Evolutionary conservation across 441 rosid species (phyloP), one percentile per base, ranked within the genome.

Genomic region (Eutrema salsugineum): DNA sequence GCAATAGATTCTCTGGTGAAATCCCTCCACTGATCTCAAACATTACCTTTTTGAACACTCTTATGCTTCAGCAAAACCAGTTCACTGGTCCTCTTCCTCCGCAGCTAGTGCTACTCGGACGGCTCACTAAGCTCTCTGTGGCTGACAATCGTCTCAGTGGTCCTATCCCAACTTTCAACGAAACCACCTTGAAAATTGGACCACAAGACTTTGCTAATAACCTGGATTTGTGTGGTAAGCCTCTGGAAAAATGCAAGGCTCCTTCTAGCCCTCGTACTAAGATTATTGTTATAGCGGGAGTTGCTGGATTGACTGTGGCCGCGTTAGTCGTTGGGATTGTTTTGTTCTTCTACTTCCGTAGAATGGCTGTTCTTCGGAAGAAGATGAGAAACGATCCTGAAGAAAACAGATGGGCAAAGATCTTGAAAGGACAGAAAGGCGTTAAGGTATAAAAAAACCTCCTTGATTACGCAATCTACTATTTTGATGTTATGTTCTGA

Each of bases 361-460:
- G 64, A 80, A 28, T 80, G 66, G 63, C 84, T 71, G 63, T 44
- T 73, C 74, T 63, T 80, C 82, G 78, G 84, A 89, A 88, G 91
- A 86, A 87, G 87, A 84, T 57, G 63, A n/a, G 81, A 11, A 90
- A 84, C 64, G 99, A 94, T 78, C 99, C 97, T 19, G 86, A 90
- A 50, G 97, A 97, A 73, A 91, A 94, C 80, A 90, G 82, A 78
- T 94, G 97, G 96, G 85, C 97, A 6, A 88, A 81, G 89, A 82
- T 75, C 82, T 82, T 94, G 74, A 86, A 85, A 79, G 90, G 84
- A 78, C 49, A 70, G 30, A 87, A 91, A 82, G 87, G 85, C 66
- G 77, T 78, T 24, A 90, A 90, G 96, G 96, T 79, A 81, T 85
- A 83, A 73, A 46, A 81, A 60, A 56, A 46, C 32, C 11, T 51